phyloP scores from a whole-genome alignment of 495 filamentous ascomycete species.

The Astrothelium subdiscretum region DNA sequence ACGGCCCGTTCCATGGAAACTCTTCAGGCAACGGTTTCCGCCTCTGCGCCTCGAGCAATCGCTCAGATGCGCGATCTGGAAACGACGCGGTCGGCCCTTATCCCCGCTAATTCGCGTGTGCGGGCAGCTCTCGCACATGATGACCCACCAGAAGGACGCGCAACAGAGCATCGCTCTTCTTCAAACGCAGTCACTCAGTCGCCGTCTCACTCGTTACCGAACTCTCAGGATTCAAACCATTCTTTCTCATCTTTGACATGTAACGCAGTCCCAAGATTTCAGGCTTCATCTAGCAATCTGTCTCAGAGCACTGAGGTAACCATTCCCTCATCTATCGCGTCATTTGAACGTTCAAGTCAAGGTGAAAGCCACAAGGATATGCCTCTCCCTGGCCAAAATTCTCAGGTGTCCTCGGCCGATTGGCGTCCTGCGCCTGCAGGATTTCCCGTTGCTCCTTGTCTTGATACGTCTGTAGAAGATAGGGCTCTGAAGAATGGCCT shows the following conservation, averaged over 20 bases:
- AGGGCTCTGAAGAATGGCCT: not conserved
- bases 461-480: not conserved
- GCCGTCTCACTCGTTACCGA: not conserved
- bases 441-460: not conserved
- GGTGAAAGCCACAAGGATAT: not conserved
- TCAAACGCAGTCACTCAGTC: not conserved
- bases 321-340: not conserved
- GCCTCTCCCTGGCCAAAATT: not conserved
- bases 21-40: not conserved
- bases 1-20: constrained; percentile 1
- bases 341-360: not conserved
- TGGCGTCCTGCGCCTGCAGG: not conserved
- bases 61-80: constrained; percentile 1
- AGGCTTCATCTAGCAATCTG: not conserved
- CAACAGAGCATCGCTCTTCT: not conserved
- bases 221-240: not conserved
- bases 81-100: not conserved
- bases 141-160: not conserved
- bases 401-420: not conserved
- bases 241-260: not conserved
- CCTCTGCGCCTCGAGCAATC: not conserved
- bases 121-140: not conserved
- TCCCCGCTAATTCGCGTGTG: constrained; percentile 3
- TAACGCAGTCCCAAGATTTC: not conserved
- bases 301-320: not conserved